Base-by-base conservation (phyloP, 192 early-diverging fungal genomes). In the Umbelopsis sp. region DNA sequence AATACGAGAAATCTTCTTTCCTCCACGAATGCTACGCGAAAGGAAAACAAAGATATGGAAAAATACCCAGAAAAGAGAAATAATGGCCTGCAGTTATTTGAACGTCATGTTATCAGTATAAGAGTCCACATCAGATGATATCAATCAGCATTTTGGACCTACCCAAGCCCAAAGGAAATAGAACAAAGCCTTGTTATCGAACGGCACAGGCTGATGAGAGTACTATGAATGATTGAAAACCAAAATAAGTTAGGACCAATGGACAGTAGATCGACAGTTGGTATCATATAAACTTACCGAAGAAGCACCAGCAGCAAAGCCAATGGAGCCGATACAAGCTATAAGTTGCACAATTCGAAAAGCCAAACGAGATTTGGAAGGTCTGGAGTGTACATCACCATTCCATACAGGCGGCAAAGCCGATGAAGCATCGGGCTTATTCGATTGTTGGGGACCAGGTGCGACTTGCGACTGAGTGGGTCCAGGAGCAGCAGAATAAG, bases 231-330 rank as follows among this genome's bases (percentile, higher is more conserved):
- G 5, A 41, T 9, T 9, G 10, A 41, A 20, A 70, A 35, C 37
- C 20, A 11, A 44, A 67, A 64, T 64, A 2, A 11, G 0, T 10
- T 33, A n/a, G 1, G 13, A 16, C 25, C 45, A 52, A 51, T 46
- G 20, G n/a, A 3, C 18, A 5, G 44, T 15, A 52, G 12, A 27
- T 64, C 41, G 20, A 48, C 22, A 66, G 37, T n/a, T 12, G 23
- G 8, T 8, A 3, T 41, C 0, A 64, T 22, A 10, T 30, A 15
- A 16, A 71, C 69, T 71, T 77, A 80, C 79, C 5, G 71, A 53
- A 7, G 72, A 68, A 51, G 79, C 79, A 64, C 79, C 79, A 6
- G 72, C 79, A 46, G 75, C 55, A 67, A 80, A 80, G 1, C 79
- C 75, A 22, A 80, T 51, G 45, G 70, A 49, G 20, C 75, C 79